Conservation (phyloP, 139 green algal genomes). For the Microglena sp. region DNA sequence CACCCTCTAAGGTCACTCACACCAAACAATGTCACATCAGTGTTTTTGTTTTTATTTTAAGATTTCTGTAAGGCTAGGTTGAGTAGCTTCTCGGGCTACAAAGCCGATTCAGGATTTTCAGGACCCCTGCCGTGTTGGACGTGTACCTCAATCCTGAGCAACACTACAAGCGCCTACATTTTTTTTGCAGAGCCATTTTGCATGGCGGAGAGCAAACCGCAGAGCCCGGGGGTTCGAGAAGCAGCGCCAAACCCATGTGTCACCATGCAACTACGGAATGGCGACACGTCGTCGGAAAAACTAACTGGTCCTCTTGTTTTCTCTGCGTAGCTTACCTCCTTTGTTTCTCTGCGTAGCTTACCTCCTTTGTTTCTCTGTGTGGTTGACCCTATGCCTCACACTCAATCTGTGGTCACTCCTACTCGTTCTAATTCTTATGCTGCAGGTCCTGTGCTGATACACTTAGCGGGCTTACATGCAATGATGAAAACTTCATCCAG, state of each 20-base stretch:
- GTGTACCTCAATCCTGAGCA: too few species aligned
- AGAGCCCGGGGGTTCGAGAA: neutral
- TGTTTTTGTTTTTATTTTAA: too few species aligned
- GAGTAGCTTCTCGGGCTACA: too few species aligned
- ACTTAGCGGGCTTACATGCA: conserved; percentile 89
- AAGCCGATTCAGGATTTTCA: too few species aligned
- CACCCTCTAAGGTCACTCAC: too few species aligned
- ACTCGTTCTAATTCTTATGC: neutral
- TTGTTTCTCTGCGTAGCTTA: neutral
- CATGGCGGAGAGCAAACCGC: neutral
- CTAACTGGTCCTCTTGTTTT: neutral
- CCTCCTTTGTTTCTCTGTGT: neutral
- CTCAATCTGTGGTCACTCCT: neutral
- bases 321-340: neutral
- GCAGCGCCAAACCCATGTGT: neutral
- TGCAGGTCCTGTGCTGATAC: conserved; percentile 67
- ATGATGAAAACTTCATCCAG: conserved; percentile 81
- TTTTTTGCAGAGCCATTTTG: too few species aligned
- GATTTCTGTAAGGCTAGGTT: too few species aligned
- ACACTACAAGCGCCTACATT: too few species aligned
- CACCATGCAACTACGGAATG: neutral
- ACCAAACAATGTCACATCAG: too few species aligned
- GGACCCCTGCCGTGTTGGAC: too few species aligned
- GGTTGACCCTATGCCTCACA: neutral
- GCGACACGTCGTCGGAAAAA: neutral